Conservation (phyloP, 2,329 filamentous ascomycete species). For the Monilinia fructicola region DNA sequence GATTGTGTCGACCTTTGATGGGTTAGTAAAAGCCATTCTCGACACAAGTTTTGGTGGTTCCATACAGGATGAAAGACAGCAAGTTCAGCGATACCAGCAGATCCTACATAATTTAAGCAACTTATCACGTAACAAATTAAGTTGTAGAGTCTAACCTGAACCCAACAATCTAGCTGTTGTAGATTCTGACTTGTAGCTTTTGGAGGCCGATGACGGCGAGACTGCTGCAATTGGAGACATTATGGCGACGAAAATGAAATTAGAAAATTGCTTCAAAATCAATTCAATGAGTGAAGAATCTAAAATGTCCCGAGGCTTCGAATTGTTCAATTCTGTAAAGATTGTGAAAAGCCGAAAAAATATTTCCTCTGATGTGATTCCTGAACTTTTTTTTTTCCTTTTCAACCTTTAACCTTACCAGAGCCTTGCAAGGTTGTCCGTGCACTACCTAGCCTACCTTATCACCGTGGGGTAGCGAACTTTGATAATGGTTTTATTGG, state of each 20-base stretch:
- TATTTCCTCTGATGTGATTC: conserved; percentile 16
- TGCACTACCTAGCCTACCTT: neutral
- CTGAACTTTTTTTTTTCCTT: conserved; percentile 22
- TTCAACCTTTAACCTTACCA: conserved; percentile 9
- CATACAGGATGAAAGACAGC: conserved; percentile 87
- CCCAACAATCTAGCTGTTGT: conserved; percentile 84
- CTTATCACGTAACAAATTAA: conserved; percentile 7
- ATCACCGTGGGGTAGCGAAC: neutral
- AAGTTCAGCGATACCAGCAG: conserved; percentile 88
- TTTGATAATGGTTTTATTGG: neutral
- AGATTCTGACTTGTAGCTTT: conserved; percentile 79
- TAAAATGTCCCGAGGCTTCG: neutral
- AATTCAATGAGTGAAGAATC: conserved; percentile 23
- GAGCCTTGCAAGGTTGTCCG: conserved; percentile 17
- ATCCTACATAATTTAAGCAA: conserved; percentile 56
- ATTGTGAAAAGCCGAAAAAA: conserved; percentile 17
- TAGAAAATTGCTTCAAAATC: conserved; percentile 14
- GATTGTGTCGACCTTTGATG: conserved; percentile 84
- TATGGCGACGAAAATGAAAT: conserved; percentile 23
- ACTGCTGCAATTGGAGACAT: conserved; percentile 43
- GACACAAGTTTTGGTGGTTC: conserved; percentile 14
- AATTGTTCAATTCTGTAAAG: conserved; percentile 15
- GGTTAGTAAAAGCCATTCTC: conserved; percentile 34
- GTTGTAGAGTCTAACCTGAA: conserved; percentile 63
- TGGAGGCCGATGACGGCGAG: conserved; percentile 39